A percentile compares a stretch with the other conserved stretches of the same genome.
phyloP scores from a whole-genome alignment of 2,329 filamentous ascomycete species.

The Talaromyces sp. region DNA sequence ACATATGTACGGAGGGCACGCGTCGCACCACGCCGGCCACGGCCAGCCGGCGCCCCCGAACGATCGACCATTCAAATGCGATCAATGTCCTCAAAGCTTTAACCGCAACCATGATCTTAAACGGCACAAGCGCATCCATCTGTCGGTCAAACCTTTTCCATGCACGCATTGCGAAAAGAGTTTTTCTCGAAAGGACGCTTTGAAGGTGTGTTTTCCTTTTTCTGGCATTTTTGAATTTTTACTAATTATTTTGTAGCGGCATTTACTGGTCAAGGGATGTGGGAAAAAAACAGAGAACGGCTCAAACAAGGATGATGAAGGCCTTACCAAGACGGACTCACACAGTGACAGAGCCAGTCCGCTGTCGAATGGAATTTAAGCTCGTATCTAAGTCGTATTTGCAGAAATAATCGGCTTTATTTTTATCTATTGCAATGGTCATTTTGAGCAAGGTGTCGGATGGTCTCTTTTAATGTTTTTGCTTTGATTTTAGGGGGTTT shows the following conservation, averaged over 20 bases:
- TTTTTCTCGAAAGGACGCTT: conserved; percentile 91
- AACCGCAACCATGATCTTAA: conserved; percentile 96
- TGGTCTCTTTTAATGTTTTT: neutral
- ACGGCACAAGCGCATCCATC: conserved; percentile 88
- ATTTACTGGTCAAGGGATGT: conserved; percentile 63
- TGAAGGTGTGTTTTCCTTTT: conserved; percentile 64
- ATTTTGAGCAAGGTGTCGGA: neutral
- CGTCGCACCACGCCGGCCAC: conserved; percentile 47
- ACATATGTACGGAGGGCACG: conserved; percentile 54
- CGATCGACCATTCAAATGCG: conserved; percentile 91
- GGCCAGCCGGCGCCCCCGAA: conserved; percentile 52
- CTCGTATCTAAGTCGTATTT: neutral
- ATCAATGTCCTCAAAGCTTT: conserved; percentile 87
- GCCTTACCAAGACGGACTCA: conserved; percentile 9
- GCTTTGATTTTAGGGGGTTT: neutral
- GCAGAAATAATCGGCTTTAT: conserved; percentile 1
- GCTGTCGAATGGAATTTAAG: conserved; percentile 4
- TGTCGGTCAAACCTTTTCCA: conserved; percentile 92
- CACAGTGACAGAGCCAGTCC: conserved; percentile 13
- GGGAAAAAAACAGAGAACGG: conserved; percentile 41
- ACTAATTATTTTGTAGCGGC: conserved; percentile 46
- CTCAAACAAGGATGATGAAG: conserved; percentile 12
- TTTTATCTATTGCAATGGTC: neutral
- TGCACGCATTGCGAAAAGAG: conserved; percentile 91
- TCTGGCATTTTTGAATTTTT: neutral